Percentiles rank a stretch among this genome's conserved stretches.
Conservation (phyloP, 176 grass and related monocot species). For the Avena eriantha region DNA sequence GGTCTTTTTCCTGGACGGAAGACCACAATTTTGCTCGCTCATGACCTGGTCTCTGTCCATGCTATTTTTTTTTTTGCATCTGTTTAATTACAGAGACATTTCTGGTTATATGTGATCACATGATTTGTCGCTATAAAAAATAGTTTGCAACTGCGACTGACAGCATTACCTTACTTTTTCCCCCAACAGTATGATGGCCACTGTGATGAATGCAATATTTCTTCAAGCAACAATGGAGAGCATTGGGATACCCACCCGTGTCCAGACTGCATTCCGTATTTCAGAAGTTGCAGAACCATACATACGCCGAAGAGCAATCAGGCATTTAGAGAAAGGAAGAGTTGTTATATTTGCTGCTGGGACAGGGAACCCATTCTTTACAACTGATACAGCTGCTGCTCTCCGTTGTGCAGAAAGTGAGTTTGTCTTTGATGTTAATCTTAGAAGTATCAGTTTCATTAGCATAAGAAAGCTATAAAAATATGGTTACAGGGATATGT, state of each 20-base stretch:
- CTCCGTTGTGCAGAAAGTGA: conserved; percentile 98
- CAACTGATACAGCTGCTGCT: conserved; percentile 96
- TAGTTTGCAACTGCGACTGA: not conserved
- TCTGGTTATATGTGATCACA: not conserved
- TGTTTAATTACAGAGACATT: not conserved
- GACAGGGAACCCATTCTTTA: conserved; percentile 98
- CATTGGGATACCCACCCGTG: conserved; percentile 92
- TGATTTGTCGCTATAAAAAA: conserved; percentile 16
- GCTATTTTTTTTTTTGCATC: conserved; percentile 1
- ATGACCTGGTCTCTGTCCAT: not conserved
- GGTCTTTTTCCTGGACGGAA: no score
- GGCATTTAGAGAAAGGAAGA: conserved; percentile 98
- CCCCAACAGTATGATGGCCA: conserved; percentile 81
- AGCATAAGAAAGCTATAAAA: not conserved
- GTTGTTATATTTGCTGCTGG: conserved; percentile 99
- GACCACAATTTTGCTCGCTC: no score
- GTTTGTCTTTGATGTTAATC: conserved; percentile 42
- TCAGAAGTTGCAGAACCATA: conserved; percentile 99
- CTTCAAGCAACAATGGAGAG: conserved; percentile 99
- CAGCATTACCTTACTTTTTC: not conserved
- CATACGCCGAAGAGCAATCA: conserved; percentile 87
- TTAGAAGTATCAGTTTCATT: not conserved
- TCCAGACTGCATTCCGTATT: conserved; percentile 98
- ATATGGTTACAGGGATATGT: not conserved
- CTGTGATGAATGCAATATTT: conserved; percentile 99